Evolutionary conservation across 176 grass and related monocot species (phyloP).

Genomic region (sorghum (Sorghum bicolor)): Sorghum_bicolor_NCBIv3 NC_012873.2:4846501-4847000

Average conservation of each 20-base stretch:
- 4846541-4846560: not conserved
- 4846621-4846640: constrained; percentile 22
- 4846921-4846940: not conserved
- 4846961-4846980: not conserved
- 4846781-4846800: not conserved
- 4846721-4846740: not conserved
- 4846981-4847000: not conserved
- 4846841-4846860: not conserved
- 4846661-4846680: constrained; percentile 42
- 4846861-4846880: constrained; percentile 1
- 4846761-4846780: not conserved
- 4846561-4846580: not conserved
- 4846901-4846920: not conserved
- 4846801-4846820: constrained; percentile 6
- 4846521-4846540: constrained; percentile 32
- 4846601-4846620: not conserved
- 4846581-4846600: not conserved
- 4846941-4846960: not conserved
- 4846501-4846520: constrained; percentile 28
- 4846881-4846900: constrained; percentile 32
- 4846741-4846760: not conserved
- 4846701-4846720: not conserved
- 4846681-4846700: constrained; percentile 32
- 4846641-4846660: constrained; percentile 23
- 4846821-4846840: not conserved